Conservation (phyloP, 2,329 filamentous ascomycete species). For the Diaporthe citri region DNA sequence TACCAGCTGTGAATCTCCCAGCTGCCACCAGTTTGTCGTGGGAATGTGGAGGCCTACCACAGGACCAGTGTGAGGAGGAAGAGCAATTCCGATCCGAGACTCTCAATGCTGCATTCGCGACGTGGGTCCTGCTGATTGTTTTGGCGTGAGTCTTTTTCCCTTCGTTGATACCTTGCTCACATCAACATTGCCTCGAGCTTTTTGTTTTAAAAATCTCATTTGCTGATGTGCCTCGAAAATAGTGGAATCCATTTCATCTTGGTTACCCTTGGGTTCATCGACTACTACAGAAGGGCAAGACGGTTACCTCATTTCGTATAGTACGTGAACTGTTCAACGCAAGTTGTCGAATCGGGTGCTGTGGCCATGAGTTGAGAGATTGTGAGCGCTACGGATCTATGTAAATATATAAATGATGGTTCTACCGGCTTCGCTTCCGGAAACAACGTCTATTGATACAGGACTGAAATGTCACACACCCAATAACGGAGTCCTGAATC, state of each 20-base stretch:
- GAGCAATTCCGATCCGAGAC: background rate
- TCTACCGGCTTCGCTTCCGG: background rate
- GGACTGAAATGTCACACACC: background rate
- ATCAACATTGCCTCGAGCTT: background rate
- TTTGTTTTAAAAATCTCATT: too few species aligned
- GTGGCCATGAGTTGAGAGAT: background rate
- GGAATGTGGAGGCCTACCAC: background rate
- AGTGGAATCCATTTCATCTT: background rate
- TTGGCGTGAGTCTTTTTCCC: background rate
- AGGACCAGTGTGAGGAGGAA: background rate
- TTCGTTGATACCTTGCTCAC: background rate
- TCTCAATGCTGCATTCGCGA: background rate
- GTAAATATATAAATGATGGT: background rate
- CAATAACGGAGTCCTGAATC: background rate
- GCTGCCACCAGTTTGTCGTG: background rate
- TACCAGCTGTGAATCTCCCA: background rate
- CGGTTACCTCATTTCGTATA: background rate
- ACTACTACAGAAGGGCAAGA: background rate
- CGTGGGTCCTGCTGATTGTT: background rate
- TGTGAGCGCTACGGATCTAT: background rate
- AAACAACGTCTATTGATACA: background rate
- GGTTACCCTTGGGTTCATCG: background rate
- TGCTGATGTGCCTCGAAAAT: background rate
- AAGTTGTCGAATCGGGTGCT: background rate
- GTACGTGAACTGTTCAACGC: background rate